Evolutionary conservation across 2,329 filamentous ascomycete genomes (phyloP), one percentile per base, ranked within the genome.

Genomic region (Scedosporium aurantiacum): DNA sequence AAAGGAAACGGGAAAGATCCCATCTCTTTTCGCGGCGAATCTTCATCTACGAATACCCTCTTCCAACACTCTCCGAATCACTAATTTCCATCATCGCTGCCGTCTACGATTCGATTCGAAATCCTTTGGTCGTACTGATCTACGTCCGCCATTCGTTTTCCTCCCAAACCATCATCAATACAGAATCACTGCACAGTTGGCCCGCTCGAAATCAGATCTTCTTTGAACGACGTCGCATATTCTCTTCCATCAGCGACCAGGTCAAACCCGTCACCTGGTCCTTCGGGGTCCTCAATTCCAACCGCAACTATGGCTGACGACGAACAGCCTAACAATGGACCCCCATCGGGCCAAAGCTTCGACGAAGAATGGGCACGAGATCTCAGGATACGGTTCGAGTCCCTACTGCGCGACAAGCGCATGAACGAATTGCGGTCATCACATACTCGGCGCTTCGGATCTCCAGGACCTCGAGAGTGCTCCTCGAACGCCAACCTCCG

Each of bases 301-400:
- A 14, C 47, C 58, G 27, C 58, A 54, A 60, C 47, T 45, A 60
- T 60, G 58, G 58, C 58, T 47, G 58, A 47, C 58, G 28, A 60
- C 18, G n/a, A 43, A 27, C 58, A 37, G 23, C 27, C 58, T 8
- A 54, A 7, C n/a, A n/a, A 27, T 14, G 45, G 54, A 16, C 47
- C 58, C 27, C n/a, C n/a, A 12, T n/a, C 18, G 3, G 47, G 41
- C 18, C 62, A 50, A 57, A 67, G 68, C 64, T 73, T 68, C 45
- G 76, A 79, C 70, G 88, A 91, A 70, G 81, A 83, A 69, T 90
- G 87, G 85, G 90, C 91, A 27, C 82, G 84, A 68, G 89, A 91
- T 63, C 78, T 97, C 68, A 87, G 89, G 59, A 78, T 88, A 68
- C 88, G 91, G 70, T 97, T 97, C 73, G 90, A 96, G 72, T 88